Base-by-base conservation (phyloP, 305 asterid species). In the Stenogyne calaminthoides region DNA sequence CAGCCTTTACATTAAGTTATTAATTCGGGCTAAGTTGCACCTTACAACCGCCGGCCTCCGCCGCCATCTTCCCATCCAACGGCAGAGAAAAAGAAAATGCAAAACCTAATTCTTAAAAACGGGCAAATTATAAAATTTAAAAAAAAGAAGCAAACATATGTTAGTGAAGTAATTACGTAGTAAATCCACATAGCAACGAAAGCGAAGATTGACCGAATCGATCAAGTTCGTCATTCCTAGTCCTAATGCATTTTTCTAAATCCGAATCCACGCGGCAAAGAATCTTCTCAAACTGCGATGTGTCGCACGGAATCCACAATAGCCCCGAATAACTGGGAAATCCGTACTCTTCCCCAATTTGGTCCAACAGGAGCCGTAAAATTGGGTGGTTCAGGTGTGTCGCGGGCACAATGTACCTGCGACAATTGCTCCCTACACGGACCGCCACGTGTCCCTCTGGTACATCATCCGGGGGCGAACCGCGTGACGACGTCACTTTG, bases 361-460 rank as follows among this genome's bases (percentile, higher is more conserved):
- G 87, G 51, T 66, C 67, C 64, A 92, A 47, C 5, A 89, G 84
- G 64, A 72, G 81, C 79, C 75, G 70, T 75, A 92, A 92, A 6
- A 88, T 69, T 7, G 97, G 91, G 76, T 89, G 95, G 79, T 91
- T 91, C 47, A 91, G 85, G 80, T 80, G 70, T 77, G 87, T 76
- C 25, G 93, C 86, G 59, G 84, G 94, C 64, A 89, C 92, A 19
- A 88, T 72, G 67, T 81, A 92, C 70, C 97, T 80, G 67, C 76
- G 76, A 54, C 65, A 39, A 67, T 68, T 79, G 69, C 56, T 54
- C 1, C 97, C 97, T 29, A 92, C 97, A 54, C 83, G 64, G 71
- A 92, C 39, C 46, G 93, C 95, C 59, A 92, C 91, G 74, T 92
- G 92, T 5, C 96, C 97, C 1, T 90, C 70, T 3, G 95, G 96